Base-by-base conservation (phyloP, 352 stramenopile species). In the Pythium oligandrum region DNA sequence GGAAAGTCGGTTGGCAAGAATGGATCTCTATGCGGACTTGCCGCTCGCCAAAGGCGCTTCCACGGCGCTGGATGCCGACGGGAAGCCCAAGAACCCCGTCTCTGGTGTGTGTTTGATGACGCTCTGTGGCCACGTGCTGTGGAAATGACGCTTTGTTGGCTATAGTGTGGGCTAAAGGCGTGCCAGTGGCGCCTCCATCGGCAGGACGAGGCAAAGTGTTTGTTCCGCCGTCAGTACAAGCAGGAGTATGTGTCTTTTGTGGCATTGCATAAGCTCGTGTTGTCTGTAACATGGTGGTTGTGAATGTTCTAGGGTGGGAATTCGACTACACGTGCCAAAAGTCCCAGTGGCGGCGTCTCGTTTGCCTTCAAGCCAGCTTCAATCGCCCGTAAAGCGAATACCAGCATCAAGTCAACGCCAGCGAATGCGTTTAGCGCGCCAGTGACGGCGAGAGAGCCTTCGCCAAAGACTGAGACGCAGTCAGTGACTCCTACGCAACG, bases 21-120 rank as follows among this genome's bases (percentile, higher is more conserved):
- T 91, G 81, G 81, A 91, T 78, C 53, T 93, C 56, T 93, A 93
- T 55, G 82, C 69, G 2, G 82, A 89, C 49, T 59, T 93, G 45
- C 75, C 79, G 67, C 68, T 86, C 46, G 80, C 77, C 34, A 86
- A 87, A 33, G 75, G 80, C 49, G 70, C 73, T 45, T 51, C 75
- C 53, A 57, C 71, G 7, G 73, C 71, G 49, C 67, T 81, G 54
- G 76, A 70, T 37, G 62, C 62, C 8, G 64, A 88, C 17, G 71
- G 61, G 7, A 88, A 83, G 51, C 65, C 66, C 57, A 85, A 77
- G 63, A 36, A 55, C 2, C 38, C 68, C 38, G 32, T 63, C 4
- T 38, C 39, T 56, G 43, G 17, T 26, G 17, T 26, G 17, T 26
- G 17, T 26, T 26, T 26, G 17, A 26, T 26, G 17, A 0, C 17